Conservation (phyloP, 805 yeast species). For the Saccharomycopsis fodiens region DNA sequence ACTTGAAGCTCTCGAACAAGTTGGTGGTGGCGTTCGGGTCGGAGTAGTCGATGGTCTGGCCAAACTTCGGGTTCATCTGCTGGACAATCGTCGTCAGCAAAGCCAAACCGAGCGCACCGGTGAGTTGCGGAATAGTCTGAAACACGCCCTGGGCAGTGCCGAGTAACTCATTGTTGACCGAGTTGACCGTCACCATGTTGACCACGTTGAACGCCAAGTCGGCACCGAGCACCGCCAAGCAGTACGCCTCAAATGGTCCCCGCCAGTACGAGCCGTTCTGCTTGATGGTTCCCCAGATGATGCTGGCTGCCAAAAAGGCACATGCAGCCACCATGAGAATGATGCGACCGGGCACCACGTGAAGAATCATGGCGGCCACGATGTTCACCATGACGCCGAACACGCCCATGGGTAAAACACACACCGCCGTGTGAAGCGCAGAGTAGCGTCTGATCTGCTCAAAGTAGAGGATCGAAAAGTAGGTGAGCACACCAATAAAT, state of each 20-base stretch:
- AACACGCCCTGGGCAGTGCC: slow-evolving; percentile 43
- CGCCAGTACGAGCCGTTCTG: slow-evolving; percentile 33
- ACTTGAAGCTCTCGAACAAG: slow-evolving; percentile 29
- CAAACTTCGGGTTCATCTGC: slow-evolving; percentile 28
- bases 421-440: slow-evolving; percentile 37
- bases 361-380: slow-evolving; percentile 40
- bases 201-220: slow-evolving; percentile 40
- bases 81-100: slow-evolving; percentile 33
- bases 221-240: slow-evolving; percentile 37
- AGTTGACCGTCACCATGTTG: slow-evolving; percentile 34
- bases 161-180: slow-evolving; percentile 33
- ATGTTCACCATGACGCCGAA: slow-evolving; percentile 36
- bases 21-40: slow-evolving; percentile 19
- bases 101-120: slow-evolving; percentile 37
- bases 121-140: slow-evolving; percentile 36
- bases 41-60: slow-evolving; percentile 24
- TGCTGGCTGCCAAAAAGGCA: slow-evolving; percentile 31
- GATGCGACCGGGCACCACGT: slow-evolving; percentile 34
- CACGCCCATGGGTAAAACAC: slow-evolving; percentile 37
- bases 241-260: slow-evolving; percentile 39
- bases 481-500: slow-evolving; percentile 34
- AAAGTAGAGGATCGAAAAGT: slow-evolving; percentile 36
- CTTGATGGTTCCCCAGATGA: slow-evolving; percentile 37
- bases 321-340: slow-evolving; percentile 30
- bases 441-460: slow-evolving; percentile 32